Evolutionary conservation across 345 rosid species (phyloP), one percentile per base, ranked within the genome.

Genomic region (Euclidium syriacum): DNA sequence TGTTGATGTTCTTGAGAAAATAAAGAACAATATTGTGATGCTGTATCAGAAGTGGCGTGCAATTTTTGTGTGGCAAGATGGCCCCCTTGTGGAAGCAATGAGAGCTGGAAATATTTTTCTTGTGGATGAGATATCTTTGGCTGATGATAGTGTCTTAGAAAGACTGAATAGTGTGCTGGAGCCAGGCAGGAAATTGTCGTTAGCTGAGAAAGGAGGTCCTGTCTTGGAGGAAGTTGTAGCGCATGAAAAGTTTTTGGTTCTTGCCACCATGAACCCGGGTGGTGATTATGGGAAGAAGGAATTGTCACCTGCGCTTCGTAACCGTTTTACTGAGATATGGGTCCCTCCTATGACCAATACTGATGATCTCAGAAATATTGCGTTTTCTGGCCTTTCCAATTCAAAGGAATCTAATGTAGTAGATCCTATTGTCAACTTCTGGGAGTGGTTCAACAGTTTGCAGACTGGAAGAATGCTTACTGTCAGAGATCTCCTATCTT

Each of bases 201-300:
- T 92, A 80, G 91, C 96, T 41, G 97, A 92, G 85, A 92, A 92
- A 79, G 98, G 98, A 65, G 97, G 95, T 38, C 68, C 84, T 42
- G 52, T 46, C 46, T 60, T 92, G 80, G 98, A 92, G 79, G 79
- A 77, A 46, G 65, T 92, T 25, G 81, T 85, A 41, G 98, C 96
- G 73, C 81, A 85, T 57, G 64, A 71, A 14, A 73, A 81, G 20
- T 92, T 92, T 73, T 78, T 89, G 65, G 83, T 87, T 71, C 81
- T 92, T 67, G 97, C 95, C 54, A 92, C 98, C 11, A 92, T 92
- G 98, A 92, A 92, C 70, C 98, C 98, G 67, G 98, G 98, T 73
- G 97, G 98, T 76, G 98, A 92, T 69, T 92, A 82, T 79, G 97
- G 98, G 34, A 92, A 92, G 79, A 92, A 92, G 82, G 98, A 92